phyloP scores from a whole-genome alignment of 768 basidiomycete genomes.

The Mycena leptocephala region DNA sequence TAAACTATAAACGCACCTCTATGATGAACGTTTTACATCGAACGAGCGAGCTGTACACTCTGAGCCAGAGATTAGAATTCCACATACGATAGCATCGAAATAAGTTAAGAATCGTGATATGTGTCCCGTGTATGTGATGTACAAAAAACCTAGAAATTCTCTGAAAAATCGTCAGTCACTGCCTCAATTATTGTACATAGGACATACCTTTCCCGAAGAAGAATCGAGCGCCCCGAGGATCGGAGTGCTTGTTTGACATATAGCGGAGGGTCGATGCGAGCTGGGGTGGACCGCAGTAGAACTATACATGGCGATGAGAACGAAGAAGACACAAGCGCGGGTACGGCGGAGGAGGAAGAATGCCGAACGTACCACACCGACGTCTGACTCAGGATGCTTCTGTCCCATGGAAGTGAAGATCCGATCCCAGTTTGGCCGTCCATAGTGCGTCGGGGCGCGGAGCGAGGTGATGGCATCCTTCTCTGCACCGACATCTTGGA shows the following conservation, averaged over 20 bases:
- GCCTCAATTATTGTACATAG: not conserved
- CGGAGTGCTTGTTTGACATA: constrained; percentile 76
- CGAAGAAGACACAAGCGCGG: not conserved
- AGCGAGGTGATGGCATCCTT: constrained; percentile 93
- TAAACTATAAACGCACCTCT: not conserved
- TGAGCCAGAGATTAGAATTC: no score
- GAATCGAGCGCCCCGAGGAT: constrained; percentile 70
- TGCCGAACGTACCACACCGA: constrained; percentile 85
- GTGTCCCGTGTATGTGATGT: not conserved
- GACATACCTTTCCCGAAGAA: constrained; percentile 76
- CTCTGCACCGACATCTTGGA: constrained; percentile 94
- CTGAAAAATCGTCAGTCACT: not conserved
- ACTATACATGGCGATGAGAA: constrained; percentile 33
- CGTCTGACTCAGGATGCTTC: constrained; percentile 91
- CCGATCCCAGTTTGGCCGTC: constrained; percentile 89
- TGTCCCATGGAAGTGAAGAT: constrained; percentile 82
- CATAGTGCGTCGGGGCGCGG: constrained; percentile 94
- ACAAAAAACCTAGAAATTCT: constrained; percentile 19
- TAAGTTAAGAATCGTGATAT: not conserved
- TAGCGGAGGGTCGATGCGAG: constrained; percentile 68
- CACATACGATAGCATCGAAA: not conserved
- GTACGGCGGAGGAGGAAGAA: not conserved
- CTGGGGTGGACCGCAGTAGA: constrained; percentile 77
- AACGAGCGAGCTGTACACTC: no score
- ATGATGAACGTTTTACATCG: no score